Percentiles rank a stretch among this genome's conserved stretches.
Evolutionary conservation across 2,329 filamentous ascomycete species (phyloP).

Genomic region (Corniculantispora saksenae): DNA sequence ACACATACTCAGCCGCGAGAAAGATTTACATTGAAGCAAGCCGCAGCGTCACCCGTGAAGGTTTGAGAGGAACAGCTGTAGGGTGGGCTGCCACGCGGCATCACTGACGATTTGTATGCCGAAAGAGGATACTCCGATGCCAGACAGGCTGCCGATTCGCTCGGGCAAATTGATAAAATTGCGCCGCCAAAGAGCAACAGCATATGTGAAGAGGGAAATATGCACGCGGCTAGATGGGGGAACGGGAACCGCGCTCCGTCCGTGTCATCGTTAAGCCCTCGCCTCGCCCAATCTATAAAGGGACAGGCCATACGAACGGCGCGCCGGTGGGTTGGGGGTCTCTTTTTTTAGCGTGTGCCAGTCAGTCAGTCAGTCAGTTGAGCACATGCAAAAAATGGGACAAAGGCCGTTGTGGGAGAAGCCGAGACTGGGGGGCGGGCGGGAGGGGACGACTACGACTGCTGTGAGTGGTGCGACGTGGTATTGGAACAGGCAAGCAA

Average conservation of each 20-base stretch:
- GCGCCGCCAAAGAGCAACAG: neutral
- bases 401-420: neutral
- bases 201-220: neutral
- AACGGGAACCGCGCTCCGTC: slow-evolving; percentile 9
- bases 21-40: too few relatives aligned
- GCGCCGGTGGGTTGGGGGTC: neutral
- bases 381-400: slow-evolving; percentile 1
- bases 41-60: too few relatives aligned
- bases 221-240: neutral
- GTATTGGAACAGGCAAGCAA: neutral
- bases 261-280: neutral
- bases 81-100: too few relatives aligned
- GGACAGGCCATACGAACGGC: slow-evolving; percentile 10
- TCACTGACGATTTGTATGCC: neutral
- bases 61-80: neutral
- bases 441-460: neutral
- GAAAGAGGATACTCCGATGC: slow-evolving; percentile 2
- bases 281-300: neutral
- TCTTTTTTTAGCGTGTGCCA: too few relatives aligned
- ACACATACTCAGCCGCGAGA: too few relatives aligned
- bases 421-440: neutral
- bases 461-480: neutral
- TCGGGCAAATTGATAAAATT: neutral
- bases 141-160: neutral
- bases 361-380: neutral